A percentile compares a stretch with the other conserved stretches of the same genome.
Evolutionary conservation across 352 stramenopile species (phyloP).

Genomic region (Phytophthora aleatoria): DNA sequence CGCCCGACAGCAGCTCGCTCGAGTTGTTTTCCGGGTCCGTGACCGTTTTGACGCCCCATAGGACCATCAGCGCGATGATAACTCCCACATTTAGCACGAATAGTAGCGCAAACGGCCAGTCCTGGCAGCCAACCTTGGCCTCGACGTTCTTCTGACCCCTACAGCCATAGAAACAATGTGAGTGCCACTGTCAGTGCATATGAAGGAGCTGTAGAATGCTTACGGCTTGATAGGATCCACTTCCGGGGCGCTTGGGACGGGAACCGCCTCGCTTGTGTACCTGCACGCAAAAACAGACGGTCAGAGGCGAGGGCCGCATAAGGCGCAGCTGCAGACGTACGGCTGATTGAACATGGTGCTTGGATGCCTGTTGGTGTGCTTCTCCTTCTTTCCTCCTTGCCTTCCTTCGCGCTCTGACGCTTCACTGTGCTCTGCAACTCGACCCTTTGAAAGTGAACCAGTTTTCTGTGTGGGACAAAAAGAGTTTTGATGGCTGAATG

Average conservation of each 20-base stretch:
- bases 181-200: background rate
- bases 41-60: constrained; percentile 75
- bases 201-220: background rate
- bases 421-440: constrained; percentile 1
- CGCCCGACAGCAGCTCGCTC: constrained; percentile 46
- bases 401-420: background rate
- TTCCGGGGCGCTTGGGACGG: constrained; percentile 43
- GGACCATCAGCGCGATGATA: constrained; percentile 67
- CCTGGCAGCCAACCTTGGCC: constrained; percentile 56
- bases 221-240: constrained; percentile 78
- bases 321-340: constrained; percentile 20
- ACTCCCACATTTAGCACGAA: constrained; percentile 80
- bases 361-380: background rate
- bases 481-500: background rate
- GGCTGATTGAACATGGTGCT: constrained; percentile 37
- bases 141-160: constrained; percentile 38
- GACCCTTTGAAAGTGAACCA: constrained; percentile 21
- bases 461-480: constrained; percentile 27
- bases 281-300: constrained; percentile 21
- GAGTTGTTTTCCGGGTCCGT: constrained; percentile 47
- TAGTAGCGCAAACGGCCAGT: constrained; percentile 80
- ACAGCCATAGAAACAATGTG: constrained; percentile 1
- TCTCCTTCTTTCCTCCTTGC: background rate
- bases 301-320: background rate
- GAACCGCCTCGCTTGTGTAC: constrained; percentile 38